Base-by-base conservation (phyloP, 108 stramenopile genomes). In the Cyclotella choctawhatcheeana region DNA sequence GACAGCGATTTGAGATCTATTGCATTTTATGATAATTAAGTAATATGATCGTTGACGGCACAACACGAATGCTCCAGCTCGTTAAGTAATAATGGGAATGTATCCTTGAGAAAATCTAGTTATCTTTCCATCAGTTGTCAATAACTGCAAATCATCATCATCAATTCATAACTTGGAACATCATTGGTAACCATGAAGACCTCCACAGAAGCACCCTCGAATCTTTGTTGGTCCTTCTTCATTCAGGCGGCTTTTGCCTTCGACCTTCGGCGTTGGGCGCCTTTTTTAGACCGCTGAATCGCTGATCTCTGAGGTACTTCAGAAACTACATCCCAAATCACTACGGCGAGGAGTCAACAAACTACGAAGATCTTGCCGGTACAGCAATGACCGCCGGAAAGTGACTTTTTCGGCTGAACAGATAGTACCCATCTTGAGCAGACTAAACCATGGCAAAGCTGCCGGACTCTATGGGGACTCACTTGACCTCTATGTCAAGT, bases 151-250 rank as follows among this genome's bases (percentile, higher is more conserved):
- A n/a, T n/a, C n/a, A 40, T 40, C 37, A 40, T 10, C 37, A 40
- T 48, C 18, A 48, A 48, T 33, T 70, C 70, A 35, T 59, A 69
- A 6, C 16, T 32, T n/a, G 70, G 70, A n/a, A 64, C 70, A 45
- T 64, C 44, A 58, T 77, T 77, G 6, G 54, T 51, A 32, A 69
- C 67, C 51, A 69, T 27, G 22, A 50, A 61, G 17, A 77, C 51
- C 25, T 52, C 69, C 13, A 64, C 70, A 27, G 56, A 52, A 7
- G 76, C 70, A 12, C 70, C 76, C 43, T 29, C 35, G 5, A 77
- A n/a, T 43, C 16, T 77, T 71, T 52, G 76, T 77, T 25, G 76
- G 21, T 0, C 76, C 76, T 32, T 59, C 61, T 25, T n/a, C n/a
- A n/a, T n/a, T n/a, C n/a, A n/a, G n/a, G n/a, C n/a, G n/a, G n/a